Evolutionary conservation across 148 eudicot species (phyloP).

Genomic region (Talinum fruticosum): DNA sequence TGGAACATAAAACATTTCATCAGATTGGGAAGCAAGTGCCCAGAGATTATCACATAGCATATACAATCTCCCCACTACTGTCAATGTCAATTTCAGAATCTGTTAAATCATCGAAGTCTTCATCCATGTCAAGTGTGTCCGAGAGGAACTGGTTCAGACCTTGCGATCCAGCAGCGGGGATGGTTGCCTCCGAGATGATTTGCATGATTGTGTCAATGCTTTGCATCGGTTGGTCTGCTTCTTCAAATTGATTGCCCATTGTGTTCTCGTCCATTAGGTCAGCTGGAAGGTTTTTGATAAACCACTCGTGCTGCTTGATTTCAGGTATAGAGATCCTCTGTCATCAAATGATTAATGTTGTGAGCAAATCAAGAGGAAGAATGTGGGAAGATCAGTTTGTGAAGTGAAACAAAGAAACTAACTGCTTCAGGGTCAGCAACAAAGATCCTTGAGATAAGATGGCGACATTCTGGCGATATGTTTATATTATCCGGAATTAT

Average conservation of each 20-base stretch:
- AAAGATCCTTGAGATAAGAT: conserved; percentile 89
- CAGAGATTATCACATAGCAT: conserved; percentile 53
- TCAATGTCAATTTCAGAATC: conserved; percentile 89
- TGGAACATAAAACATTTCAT: not conserved
- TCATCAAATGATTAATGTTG: conserved; percentile 8
- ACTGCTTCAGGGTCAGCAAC: conserved; percentile 79
- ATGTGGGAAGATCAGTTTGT: not conserved
- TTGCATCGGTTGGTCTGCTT: conserved; percentile 90
- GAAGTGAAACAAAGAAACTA: conserved; percentile 24
- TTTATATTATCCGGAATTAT: conserved; percentile 64
- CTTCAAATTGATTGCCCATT: conserved; percentile 68
- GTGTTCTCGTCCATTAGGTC: conserved; percentile 67
- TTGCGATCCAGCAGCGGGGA: conserved; percentile 68
- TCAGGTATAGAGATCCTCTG: conserved; percentile 89
- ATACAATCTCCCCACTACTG: conserved; percentile 92
- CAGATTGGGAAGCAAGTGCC: not conserved
- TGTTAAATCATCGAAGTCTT: conserved; percentile 70
- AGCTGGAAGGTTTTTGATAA: conserved; percentile 80
- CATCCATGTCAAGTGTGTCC: conserved; percentile 50
- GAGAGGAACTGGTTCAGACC: conserved; percentile 35
- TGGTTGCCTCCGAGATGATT: conserved; percentile 89
- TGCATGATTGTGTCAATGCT: conserved; percentile 78
- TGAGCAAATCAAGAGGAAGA: not conserved
- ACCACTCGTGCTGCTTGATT: conserved; percentile 76
- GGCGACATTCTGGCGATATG: conserved; percentile 70